Conservation (phyloP, 192 early-diverging fungal genomes). For the Umbelopsis ramanniana region DNA sequence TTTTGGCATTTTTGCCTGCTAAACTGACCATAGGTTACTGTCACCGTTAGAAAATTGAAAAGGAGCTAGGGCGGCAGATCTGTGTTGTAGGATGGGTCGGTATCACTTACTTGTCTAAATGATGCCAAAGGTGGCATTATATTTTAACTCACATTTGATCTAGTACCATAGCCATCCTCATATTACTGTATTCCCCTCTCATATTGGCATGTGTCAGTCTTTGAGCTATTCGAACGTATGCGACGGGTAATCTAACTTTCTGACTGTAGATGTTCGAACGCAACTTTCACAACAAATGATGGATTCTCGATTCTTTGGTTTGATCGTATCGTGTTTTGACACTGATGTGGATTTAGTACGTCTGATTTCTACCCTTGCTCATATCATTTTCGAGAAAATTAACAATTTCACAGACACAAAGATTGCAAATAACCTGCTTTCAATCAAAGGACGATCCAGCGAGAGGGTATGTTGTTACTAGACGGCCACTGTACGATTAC, state of each 20-base stretch:
- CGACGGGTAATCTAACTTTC: not conserved
- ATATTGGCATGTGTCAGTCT: slow-evolving; percentile 41
- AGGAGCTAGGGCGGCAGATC: slow-evolving; percentile 41
- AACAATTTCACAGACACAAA: slow-evolving; percentile 34
- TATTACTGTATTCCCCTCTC: slow-evolving; percentile 58
- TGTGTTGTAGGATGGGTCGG: slow-evolving; percentile 58
- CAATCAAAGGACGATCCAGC: slow-evolving; percentile 34
- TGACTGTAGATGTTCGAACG: slow-evolving; percentile 45
- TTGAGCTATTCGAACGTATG: not conserved
- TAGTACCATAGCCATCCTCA: slow-evolving; percentile 62
- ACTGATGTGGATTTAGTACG: slow-evolving; percentile 43
- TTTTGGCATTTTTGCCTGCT: not conserved
- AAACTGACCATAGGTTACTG: not conserved
- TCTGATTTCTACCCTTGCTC: not conserved
- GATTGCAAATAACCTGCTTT: slow-evolving; percentile 52
- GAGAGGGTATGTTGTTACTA: slow-evolving; percentile 7
- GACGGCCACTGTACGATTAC: not conserved
- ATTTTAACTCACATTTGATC: not conserved
- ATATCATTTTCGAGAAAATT: not conserved
- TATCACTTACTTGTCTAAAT: not conserved
- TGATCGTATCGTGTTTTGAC: slow-evolving; percentile 59
- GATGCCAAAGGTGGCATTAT: not conserved
- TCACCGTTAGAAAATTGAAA: slow-evolving; percentile 37
- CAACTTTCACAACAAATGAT: slow-evolving; percentile 54
- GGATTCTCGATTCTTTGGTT: slow-evolving; percentile 54